Conservation (phyloP, 169 alveolate genomes). For the Sarcocystis neurona region DNA sequence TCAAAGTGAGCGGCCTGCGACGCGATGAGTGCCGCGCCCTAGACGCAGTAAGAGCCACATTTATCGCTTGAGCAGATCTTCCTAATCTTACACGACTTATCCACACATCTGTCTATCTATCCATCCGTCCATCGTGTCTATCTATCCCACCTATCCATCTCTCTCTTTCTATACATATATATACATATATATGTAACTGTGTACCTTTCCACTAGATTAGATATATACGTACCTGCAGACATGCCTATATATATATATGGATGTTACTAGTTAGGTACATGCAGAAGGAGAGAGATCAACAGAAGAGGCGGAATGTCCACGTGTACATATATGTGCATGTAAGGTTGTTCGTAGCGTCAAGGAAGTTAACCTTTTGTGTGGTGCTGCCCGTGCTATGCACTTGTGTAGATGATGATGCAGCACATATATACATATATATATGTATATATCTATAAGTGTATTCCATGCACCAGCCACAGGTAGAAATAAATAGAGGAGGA, state of each 20-base stretch:
- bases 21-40: conserved; percentile 57
- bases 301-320: too few relatives aligned
- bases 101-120: background rate
- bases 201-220: background rate
- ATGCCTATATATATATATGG: background rate
- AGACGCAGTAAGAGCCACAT: background rate
- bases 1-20: conserved; percentile 29
- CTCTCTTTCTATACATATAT: background rate
- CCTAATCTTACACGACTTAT: background rate
- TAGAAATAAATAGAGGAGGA: too few relatives aligned
- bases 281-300: too few relatives aligned
- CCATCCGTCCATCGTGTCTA: background rate
- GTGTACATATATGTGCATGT: background rate
- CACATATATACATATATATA: background rate
- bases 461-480: too few relatives aligned
- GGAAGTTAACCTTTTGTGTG: too few relatives aligned
- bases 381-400: background rate
- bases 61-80: background rate
- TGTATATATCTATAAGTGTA: background rate
- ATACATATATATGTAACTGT: background rate
- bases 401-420: background rate
- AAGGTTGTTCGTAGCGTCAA: too few relatives aligned
- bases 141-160: background rate
- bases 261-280: background rate
- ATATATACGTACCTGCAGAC: background rate